A percentile compares a stretch with the other conserved stretches of the same genome.
Conservation (phyloP, 139 green algal species). For the Edaphochlamys debaryana region DNA sequence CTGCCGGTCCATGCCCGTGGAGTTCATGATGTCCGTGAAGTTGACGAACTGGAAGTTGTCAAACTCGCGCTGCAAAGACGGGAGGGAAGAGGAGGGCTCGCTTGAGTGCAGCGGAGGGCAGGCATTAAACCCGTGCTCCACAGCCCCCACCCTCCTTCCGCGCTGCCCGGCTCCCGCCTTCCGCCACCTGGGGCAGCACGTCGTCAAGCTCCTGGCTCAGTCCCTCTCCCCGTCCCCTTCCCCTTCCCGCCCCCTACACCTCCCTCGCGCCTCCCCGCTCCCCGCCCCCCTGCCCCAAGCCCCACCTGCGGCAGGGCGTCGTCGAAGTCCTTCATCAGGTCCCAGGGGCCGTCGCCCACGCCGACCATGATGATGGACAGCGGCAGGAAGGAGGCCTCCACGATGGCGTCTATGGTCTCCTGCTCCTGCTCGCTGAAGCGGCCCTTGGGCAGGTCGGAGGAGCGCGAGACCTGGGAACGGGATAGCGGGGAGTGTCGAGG, state of each 20-base stretch:
- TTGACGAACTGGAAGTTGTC: slow-evolving; percentile 88
- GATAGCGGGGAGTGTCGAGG: too few relatives aligned
- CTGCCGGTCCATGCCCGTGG: background rate
- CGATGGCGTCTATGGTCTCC: slow-evolving; percentile 63
- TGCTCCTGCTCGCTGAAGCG: slow-evolving; percentile 42
- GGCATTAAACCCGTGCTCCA: too few relatives aligned
- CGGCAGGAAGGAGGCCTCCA: slow-evolving; percentile 41
- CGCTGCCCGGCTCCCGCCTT: too few relatives aligned
- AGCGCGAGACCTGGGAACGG: slow-evolving; percentile 44
- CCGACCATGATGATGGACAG: slow-evolving; percentile 79
- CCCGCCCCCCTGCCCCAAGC: too few relatives aligned
- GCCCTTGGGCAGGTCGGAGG: background rate
- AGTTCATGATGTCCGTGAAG: slow-evolving; percentile 62
- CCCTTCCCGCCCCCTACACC: too few relatives aligned
- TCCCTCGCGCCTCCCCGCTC: too few relatives aligned
- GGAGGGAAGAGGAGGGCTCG: too few relatives aligned
- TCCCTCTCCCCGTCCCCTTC: too few relatives aligned
- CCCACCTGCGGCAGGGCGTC: slow-evolving; percentile 72
- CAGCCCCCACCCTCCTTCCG: too few relatives aligned
- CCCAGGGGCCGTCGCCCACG: slow-evolving; percentile 83
- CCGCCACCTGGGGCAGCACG: too few relatives aligned
- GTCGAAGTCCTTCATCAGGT: slow-evolving; percentile 82
- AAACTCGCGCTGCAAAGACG: slow-evolving; percentile 65
- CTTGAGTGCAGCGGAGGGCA: too few relatives aligned
- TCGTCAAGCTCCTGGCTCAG: too few relatives aligned